phyloP scores from a whole-genome alignment of 345 rosid genomes.

The Hypericum perforatum region DNA sequence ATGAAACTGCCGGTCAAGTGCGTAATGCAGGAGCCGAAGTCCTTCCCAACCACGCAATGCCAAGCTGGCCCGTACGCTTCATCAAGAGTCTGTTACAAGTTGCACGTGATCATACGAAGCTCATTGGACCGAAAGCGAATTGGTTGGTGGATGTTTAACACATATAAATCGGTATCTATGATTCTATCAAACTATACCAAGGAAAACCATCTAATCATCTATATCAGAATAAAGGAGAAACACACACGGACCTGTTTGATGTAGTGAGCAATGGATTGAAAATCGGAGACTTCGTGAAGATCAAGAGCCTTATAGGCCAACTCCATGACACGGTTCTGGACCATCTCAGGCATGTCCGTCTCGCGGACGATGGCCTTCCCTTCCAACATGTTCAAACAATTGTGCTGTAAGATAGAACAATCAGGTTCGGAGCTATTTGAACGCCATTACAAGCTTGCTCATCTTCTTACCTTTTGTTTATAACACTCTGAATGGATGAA shows the following conservation, averaged over 20 bases:
- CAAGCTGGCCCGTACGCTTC: conserved; percentile 32
- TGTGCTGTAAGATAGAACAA: too few species aligned
- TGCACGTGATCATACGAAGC: too few species aligned
- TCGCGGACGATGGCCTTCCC: conserved; percentile 38
- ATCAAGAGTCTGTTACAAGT: conserved; percentile 29
- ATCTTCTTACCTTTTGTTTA: too few species aligned
- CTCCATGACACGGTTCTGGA: conserved; percentile 38
- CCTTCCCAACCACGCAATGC: conserved; percentile 43
- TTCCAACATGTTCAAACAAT: conserved; percentile 27
- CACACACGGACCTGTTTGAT: conserved; percentile 32
- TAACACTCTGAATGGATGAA: too few species aligned
- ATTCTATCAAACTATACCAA: too few species aligned
- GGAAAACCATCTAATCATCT: too few species aligned
- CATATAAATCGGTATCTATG: too few species aligned
- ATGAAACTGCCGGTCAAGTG: conserved; percentile 33
- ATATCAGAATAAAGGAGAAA: background rate
- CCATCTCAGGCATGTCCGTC: conserved; percentile 36
- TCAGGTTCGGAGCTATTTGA: too few species aligned
- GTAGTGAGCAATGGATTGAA: conserved; percentile 36
- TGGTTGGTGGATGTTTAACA: too few species aligned
- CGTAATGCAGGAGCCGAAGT: conserved; percentile 38
- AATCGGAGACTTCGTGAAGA: conserved; percentile 40
- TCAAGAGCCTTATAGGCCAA: conserved; percentile 45
- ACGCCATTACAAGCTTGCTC: too few species aligned
- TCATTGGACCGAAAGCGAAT: too few species aligned